phyloP scores from a whole-genome alignment of 2,329 filamentous ascomycete species.

The Stemphylium lycopersici region DNA sequence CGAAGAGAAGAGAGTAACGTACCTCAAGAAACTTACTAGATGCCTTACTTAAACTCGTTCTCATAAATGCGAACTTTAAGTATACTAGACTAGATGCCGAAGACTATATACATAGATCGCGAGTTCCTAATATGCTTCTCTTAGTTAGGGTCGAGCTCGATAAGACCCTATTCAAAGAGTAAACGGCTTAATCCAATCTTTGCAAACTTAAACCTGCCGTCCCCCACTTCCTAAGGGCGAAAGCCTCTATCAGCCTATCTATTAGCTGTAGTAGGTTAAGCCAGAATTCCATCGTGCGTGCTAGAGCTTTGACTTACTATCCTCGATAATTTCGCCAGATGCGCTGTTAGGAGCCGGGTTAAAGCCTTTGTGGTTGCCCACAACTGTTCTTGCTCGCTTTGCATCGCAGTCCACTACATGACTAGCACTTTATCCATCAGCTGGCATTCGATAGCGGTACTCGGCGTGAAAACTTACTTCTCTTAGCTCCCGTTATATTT shows the following conservation, averaged over 20 bases:
- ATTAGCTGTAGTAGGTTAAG: constrained; percentile 56
- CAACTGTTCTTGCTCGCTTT: constrained; percentile 65
- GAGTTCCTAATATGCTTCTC: constrained; percentile 91
- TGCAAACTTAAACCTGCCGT: constrained; percentile 81
- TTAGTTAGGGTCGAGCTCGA: constrained; percentile 82
- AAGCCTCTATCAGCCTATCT: constrained; percentile 65
- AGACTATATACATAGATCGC: constrained; percentile 95
- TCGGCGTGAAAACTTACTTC: too few relatives aligned
- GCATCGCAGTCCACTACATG: too few relatives aligned
- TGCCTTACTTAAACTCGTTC: constrained; percentile 81
- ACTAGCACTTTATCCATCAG: too few relatives aligned
- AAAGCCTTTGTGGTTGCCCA: constrained; percentile 69
- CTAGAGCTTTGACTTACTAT: constrained; percentile 42
- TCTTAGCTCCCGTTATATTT: too few relatives aligned
- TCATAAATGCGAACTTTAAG: constrained; percentile 80
- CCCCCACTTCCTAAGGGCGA: constrained; percentile 62
- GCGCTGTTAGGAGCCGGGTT: constrained; percentile 63
- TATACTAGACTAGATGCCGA: constrained; percentile 85
- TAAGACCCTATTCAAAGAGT: constrained; percentile 88
- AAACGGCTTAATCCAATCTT: constrained; percentile 67
- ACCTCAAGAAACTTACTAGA: constrained; percentile 97
- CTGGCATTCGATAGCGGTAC: too few relatives aligned
- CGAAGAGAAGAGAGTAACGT: constrained; percentile 48
- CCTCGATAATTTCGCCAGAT: constrained; percentile 58
- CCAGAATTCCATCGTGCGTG: background rate